Base-by-base conservation (phyloP, 176 grass and related monocot genomes). In the Avena sativa region DNA sequence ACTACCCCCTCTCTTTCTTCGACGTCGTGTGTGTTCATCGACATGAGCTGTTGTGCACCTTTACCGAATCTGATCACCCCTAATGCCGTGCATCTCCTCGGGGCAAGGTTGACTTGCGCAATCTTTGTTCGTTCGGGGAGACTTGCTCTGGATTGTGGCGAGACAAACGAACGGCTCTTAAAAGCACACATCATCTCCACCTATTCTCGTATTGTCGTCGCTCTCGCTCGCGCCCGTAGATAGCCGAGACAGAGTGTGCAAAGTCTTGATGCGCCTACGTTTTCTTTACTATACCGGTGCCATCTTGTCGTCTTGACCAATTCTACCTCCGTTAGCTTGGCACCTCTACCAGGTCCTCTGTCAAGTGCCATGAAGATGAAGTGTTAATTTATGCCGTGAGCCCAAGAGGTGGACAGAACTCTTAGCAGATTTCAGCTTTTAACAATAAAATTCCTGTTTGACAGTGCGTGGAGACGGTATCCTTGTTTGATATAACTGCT, bases 281-380 rank as follows among this genome's bases (percentile, higher is more conserved):
- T 14, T 58, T 8, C 17, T 58, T 20, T 65, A 16, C 63, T 30
- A 30, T 17, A 67, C 30, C 5, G 2, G 13, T 30, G 2, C 0
- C 28, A 36, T 36, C 14, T 36, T 15, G 10, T 25, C n/a, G 25
- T 61, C 9, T 61, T 3, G 46, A 11, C 46, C 64, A 36, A 36
- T 67, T 36, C 28, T 17, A 32, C 64, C 25, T 67, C 25, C 16
- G 28, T 40, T 20, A 36, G 16, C 15, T 5, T 71, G 40, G 76
- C 49, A 23, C 66, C 10, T 25, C n/a, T 12, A 56, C 60, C 38
- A 10, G 64, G 64, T 34, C 19, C 2, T 2, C 4, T 2, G 63
- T 69, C 63, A 69, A 51, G 66, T 15, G 10, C 68, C 48, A 69
- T 69, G 61, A 69, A 67, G 66, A 69, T 69, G 61, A 69, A 67